phyloP scores from a whole-genome alignment of 2,329 filamentous ascomycete species.

The Pseudocercospora vitis region DNA sequence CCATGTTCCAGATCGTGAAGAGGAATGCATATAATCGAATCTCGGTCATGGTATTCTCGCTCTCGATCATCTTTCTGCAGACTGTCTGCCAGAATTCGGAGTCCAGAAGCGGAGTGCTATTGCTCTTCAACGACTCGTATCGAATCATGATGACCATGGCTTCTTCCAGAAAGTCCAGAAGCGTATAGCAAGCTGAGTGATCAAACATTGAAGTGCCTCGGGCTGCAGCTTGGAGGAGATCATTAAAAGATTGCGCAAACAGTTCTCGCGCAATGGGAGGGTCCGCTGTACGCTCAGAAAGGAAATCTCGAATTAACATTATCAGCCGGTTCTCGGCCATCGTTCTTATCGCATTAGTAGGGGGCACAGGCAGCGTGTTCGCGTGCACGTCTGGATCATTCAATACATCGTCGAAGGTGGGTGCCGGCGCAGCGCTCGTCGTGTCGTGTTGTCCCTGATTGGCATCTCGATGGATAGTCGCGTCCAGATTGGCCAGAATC shows the following conservation, averaged over 20 bases:
- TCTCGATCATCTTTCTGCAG: slow-evolving; percentile 74
- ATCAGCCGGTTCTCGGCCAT: slow-evolving; percentile 90
- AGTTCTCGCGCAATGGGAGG: slow-evolving; percentile 60
- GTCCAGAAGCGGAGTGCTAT: slow-evolving; percentile 58
- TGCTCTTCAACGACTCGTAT: slow-evolving; percentile 53
- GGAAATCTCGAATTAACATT: slow-evolving; percentile 76
- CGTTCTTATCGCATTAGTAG: slow-evolving; percentile 69
- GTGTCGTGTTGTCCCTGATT: slow-evolving; percentile 49
- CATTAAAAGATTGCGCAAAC: slow-evolving; percentile 74
- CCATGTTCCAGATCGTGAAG: slow-evolving; percentile 74
- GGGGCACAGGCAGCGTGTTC: slow-evolving; percentile 60
- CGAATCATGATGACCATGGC: slow-evolving; percentile 66
- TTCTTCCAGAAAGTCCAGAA: slow-evolving; percentile 91
- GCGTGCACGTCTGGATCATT: slow-evolving; percentile 66
- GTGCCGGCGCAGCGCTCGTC: slow-evolving; percentile 41
- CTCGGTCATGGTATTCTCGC: slow-evolving; percentile 86
- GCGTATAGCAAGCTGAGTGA: slow-evolving; percentile 78
- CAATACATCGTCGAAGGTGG: slow-evolving; percentile 67
- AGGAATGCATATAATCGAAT: slow-evolving; percentile 80
- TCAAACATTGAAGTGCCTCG: slow-evolving; percentile 77
- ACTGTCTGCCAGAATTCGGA: slow-evolving; percentile 86
- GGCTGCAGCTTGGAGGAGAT: slow-evolving; percentile 70
- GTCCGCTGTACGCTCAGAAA: slow-evolving; percentile 62
- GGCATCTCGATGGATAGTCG: slow-evolving; percentile 75
- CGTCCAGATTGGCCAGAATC: slow-evolving; percentile 74